These are phyloP conservation scores for Pichia heedii DNA, from an alignment of 805 yeast species.

Conservation along the genomic window DNA sequence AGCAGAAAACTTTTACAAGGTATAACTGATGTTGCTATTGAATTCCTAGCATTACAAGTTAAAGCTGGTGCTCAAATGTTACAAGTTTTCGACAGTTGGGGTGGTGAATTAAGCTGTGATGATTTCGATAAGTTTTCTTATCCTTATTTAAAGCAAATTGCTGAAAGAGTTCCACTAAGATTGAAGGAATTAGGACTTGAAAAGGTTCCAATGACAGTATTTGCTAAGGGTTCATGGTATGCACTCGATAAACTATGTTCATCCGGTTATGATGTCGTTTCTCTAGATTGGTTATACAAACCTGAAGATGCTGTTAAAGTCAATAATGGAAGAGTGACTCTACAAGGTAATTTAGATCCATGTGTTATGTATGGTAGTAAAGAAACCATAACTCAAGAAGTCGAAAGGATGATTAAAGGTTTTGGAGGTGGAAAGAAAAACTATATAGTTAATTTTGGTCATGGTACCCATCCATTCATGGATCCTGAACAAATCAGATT, in stretches of 20 bases:
- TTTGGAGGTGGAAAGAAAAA: constrained; percentile 91
- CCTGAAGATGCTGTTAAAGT: constrained; percentile 79
- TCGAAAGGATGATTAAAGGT: constrained; percentile 77
- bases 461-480: constrained; percentile 98
- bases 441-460: constrained; percentile 93
- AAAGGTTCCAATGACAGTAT: constrained; percentile 75
- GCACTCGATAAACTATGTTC: constrained; percentile 80
- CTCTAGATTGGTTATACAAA: constrained; percentile 84
- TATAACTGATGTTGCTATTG: constrained; percentile 81
- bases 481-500: constrained; percentile 81
- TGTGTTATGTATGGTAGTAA: constrained; percentile 88
- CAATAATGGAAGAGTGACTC: constrained; percentile 64
- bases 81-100: constrained; percentile 97
- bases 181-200: constrained; percentile 69
- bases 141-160: constrained; percentile 78
- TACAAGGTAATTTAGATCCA: constrained; percentile 96
- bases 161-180: constrained; percentile 56
- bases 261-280: constrained; percentile 77
- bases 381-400: constrained; percentile 71
- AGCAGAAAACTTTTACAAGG: constrained; percentile 64
- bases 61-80: constrained; percentile 97
- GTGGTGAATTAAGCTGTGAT: constrained; percentile 86
- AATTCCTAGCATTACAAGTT: constrained; percentile 89
- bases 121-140: constrained; percentile 85
- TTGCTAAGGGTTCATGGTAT: constrained; percentile 97